Percentiles rank a stretch among this genome's conserved stretches.
phyloP scores from a whole-genome alignment of 108 stramenopile species.

The Cyclotella choctawhatcheeana region DNA sequence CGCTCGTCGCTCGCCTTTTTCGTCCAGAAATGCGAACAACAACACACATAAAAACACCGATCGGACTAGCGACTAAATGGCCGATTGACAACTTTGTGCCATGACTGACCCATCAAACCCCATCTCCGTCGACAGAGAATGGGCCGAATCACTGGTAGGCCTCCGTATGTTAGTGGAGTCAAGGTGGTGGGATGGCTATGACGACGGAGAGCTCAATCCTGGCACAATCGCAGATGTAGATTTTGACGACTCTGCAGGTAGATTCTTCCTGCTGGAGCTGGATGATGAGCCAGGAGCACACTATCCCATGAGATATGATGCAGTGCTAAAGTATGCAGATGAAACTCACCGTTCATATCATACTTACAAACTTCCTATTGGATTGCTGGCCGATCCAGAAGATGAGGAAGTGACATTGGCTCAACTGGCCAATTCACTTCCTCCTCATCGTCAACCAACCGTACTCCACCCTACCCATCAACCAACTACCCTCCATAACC shows the following conservation, averaged over 20 bases:
- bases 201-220: neutral
- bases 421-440: neutral
- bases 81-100: too few relatives aligned
- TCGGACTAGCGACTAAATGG: too few relatives aligned
- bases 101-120: neutral
- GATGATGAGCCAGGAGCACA: neutral
- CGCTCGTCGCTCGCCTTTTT: too few relatives aligned
- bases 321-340: conserved; percentile 3
- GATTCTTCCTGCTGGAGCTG: neutral
- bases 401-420: neutral
- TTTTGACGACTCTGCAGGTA: neutral
- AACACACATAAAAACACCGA: too few relatives aligned
- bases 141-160: neutral
- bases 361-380: neutral
- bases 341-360: neutral
- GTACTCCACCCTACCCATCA: neutral
- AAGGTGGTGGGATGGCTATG: neutral
- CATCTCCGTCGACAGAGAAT: neutral
- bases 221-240: neutral
- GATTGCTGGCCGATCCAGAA: neutral
- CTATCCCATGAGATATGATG: conserved; percentile 14
- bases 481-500: neutral
- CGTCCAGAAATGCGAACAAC: too few relatives aligned
- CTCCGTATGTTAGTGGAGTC: neutral
- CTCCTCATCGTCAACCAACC: neutral